Evolutionary conservation across 106 monocot genomes (phyloP).

Genomic region (Chionographis japonica): DNA sequence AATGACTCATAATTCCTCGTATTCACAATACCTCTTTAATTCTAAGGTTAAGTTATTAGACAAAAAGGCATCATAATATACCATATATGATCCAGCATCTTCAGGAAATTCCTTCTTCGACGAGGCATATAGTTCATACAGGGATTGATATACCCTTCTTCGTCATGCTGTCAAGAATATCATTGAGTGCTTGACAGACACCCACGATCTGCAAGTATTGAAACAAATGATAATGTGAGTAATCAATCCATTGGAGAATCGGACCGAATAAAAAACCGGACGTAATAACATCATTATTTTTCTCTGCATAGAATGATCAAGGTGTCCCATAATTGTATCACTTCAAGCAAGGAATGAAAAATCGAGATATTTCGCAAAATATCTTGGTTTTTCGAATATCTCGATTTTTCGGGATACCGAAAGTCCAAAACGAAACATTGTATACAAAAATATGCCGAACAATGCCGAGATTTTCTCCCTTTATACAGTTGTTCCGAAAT

Average conservation of each 20-base stretch:
- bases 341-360: background rate
- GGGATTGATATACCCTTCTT: slow-evolving; percentile 68
- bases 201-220: slow-evolving; percentile 67
- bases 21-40: no score
- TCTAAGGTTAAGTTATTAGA: no score
- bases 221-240: background rate
- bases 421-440: background rate
- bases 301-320: background rate
- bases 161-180: slow-evolving; percentile 84
- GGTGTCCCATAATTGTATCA: background rate
- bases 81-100: no score
- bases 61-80: no score
- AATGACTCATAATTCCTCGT: no score
- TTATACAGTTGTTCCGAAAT: no score
- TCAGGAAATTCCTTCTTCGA: no score
- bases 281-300: no score
- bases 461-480: no score
- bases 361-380: background rate
- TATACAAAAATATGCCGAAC: no score
- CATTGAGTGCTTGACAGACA: slow-evolving; percentile 89
- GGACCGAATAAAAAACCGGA: no score
- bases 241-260: background rate
- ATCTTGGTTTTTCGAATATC: background rate
- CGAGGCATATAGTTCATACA: slow-evolving; percentile 20
- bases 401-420: background rate